Evolutionary conservation across 2,329 filamentous ascomycete species (phyloP).

Genomic region (Simplicillium aogashimaense): DNA sequence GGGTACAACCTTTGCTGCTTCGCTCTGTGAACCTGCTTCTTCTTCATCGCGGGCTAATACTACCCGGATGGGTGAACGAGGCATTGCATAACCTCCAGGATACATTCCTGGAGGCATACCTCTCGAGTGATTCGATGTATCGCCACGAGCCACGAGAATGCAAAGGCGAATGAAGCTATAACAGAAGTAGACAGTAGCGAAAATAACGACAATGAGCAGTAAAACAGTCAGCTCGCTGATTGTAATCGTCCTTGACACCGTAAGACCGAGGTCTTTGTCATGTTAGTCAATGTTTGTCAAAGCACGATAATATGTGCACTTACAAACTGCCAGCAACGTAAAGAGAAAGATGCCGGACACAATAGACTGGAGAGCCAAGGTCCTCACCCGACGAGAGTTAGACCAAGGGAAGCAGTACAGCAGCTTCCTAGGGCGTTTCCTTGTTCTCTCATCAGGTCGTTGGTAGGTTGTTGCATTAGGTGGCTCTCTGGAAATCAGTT

Average conservation of each 20-base stretch:
- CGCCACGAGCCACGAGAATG: slow-evolving; percentile 49
- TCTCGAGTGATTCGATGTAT: slow-evolving; percentile 18
- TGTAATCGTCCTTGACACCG: slow-evolving; percentile 52
- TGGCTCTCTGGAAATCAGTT: no score
- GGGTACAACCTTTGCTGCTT: slow-evolving; percentile 51
- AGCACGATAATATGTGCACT: slow-evolving; percentile 21
- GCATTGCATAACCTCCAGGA: slow-evolving; percentile 56
- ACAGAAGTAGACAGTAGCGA: slow-evolving; percentile 69
- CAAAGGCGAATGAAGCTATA: slow-evolving; percentile 67
- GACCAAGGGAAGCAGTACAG: slow-evolving; percentile 47
- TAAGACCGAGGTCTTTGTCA: slow-evolving; percentile 60
- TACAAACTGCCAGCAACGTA: slow-evolving; percentile 55
- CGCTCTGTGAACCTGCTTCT: slow-evolving; percentile 43
- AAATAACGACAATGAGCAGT: slow-evolving; percentile 66
- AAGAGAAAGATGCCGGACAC: slow-evolving; percentile 56
- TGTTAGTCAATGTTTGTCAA: neutral
- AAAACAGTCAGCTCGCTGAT: slow-evolving; percentile 69
- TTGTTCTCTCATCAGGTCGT: no score
- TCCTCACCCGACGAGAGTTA: slow-evolving; percentile 40
- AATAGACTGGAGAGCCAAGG: slow-evolving; percentile 49
- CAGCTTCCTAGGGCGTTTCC: slow-evolving; percentile 18
- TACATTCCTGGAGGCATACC: slow-evolving; percentile 10
- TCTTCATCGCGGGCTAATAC: slow-evolving; percentile 68
- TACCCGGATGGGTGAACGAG: slow-evolving; percentile 65
- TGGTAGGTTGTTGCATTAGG: no score